Evolutionary conservation across 345 rosid genomes (phyloP), one percentile per base, ranked within the genome.

Genomic region (Boechera stricta): DNA sequence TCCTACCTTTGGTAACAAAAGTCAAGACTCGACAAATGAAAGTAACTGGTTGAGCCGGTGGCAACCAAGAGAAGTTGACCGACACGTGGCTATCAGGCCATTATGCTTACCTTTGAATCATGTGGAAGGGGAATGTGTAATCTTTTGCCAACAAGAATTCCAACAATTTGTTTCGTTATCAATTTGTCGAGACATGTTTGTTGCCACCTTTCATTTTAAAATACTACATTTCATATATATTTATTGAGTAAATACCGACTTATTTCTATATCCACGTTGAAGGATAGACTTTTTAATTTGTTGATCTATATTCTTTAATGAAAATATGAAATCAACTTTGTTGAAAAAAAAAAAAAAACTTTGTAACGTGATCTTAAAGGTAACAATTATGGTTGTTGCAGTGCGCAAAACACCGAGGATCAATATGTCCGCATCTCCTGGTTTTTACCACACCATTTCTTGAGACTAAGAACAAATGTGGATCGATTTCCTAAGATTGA

Each of bases 1-100:
- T 4, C 61, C 38, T 68, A 18, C 58, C 16, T 1, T 7, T 36
- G 32, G 10, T 36, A 36, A 36, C 39, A 36, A 24, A 38, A 38
- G 48, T 15, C 38, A 54, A 26, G 24, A 38, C 24, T 35, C 26
- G 35, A 55, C 8, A 54, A 28, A 42, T 41, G 28, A 6, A 42
- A 6, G 31, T 29, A 39, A 56, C 45, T 7, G 67, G 75, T 48
- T 59, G 47, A 47, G 47, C 75, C 67, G 48, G 57, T 47, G 21
- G 67, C 33, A 59, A 35, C 32, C 41, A 71, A 45, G 13, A 71
- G 35, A 59, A 58, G 41, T 71, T 71, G n/a, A 59, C 75, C 58
- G 58, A 59, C 57, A 24, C 32, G 57, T 71, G 26, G 67, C 75
- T 2, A 28, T 28, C 29, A 28, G 29, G 3, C 29, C 75, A 59